These are phyloP conservation scores for Nicotiana benthamiana DNA, from an alignment of 257 asterid genomes.

Conservation along the genomic window DNA sequence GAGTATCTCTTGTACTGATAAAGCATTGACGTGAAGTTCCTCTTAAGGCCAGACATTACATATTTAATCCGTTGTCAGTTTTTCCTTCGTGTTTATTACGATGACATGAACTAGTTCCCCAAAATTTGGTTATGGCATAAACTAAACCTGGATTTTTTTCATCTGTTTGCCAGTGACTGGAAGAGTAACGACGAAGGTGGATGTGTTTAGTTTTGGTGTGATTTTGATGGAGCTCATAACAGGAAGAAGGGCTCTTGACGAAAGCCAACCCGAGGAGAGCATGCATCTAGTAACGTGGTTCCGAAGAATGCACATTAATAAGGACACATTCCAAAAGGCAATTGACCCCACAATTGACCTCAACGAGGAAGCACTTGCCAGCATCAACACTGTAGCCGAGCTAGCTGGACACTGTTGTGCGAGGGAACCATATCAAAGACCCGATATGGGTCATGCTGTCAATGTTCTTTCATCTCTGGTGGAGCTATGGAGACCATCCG, in stretches of 20 bases:
- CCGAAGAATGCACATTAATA: slow-evolving; percentile 70
- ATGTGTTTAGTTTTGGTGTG: slow-evolving; percentile 89
- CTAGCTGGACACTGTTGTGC: slow-evolving; percentile 90
- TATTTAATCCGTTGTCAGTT: no score
- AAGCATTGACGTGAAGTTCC: no score
- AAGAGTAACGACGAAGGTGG: slow-evolving; percentile 88
- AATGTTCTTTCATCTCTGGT: slow-evolving; percentile 80
- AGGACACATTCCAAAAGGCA: slow-evolving; percentile 73
- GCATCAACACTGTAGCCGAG: slow-evolving; percentile 76
- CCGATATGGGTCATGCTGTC: slow-evolving; percentile 92
- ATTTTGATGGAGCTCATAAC: slow-evolving; percentile 91
- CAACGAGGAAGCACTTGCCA: slow-evolving; percentile 52
- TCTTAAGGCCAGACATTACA: no score
- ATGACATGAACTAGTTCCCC: no score
- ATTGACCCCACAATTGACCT: slow-evolving; percentile 79
- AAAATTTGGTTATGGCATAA: not conserved
- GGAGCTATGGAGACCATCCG: slow-evolving; percentile 83
- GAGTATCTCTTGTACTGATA: no score
- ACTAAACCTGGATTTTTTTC: not conserved
- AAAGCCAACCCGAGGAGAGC: slow-evolving; percentile 90
- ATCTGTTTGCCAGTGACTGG: slow-evolving; percentile 60
- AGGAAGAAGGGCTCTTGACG: slow-evolving; percentile 86
- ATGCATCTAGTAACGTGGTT: slow-evolving; percentile 98
- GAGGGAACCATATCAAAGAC: slow-evolving; percentile 85
- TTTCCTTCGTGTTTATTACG: no score